Base-by-base conservation (phyloP, 306 rosid genomes). In the Castanea mollissima region DNA sequence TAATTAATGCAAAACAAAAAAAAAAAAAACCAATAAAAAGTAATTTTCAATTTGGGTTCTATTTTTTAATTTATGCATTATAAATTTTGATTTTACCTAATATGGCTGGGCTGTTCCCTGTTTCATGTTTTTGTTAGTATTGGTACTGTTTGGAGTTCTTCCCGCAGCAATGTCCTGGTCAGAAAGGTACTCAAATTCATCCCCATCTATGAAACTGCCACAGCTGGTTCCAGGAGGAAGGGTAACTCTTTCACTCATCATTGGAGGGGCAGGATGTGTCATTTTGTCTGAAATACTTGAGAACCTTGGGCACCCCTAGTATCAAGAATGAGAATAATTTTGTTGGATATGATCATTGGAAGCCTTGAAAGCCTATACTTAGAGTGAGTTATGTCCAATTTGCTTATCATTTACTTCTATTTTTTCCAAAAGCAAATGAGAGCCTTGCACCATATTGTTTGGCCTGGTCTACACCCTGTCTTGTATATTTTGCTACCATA, bases 101-200 rank as follows among this genome's bases (percentile, higher is more conserved):
- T 65, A 55, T 56, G 20, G 52, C 51, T 73, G 4, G 19, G 65
- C 4, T 81, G 79, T 73, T 81, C 79, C 58, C n/a, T 55, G 77
- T 84, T 62, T 79, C 11, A 3, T 77, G 60, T 75, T 75, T 34
- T 73, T 81, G 46, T 32, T 31, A 90, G 96, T 93, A 73, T 76
- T 93, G 89, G 84, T 90, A 83, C 90, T 90, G 14, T 93, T 93
- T 23, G 98, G 97, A 80, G 76, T 93, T 70, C 63, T 90, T 80
- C 95, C 97, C 10, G 97, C 92, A 62, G 91, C 90, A 55, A 90
- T 91, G 97, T 86, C 95, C 5, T 90, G 97, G 92, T 90, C 91
- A 10, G 95, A 89, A 75, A 83, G 97, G 84, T 86, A 90, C 91
- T 82, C 88, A 27, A 75, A 51, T 74, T 71, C 88, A 58, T 76